A percentile compares a stretch with the other conserved stretches of the same genome.
phyloP scores from a whole-genome alignment of 768 basidiomycete genomes.

The Hydnomerulius pinastri region DNA sequence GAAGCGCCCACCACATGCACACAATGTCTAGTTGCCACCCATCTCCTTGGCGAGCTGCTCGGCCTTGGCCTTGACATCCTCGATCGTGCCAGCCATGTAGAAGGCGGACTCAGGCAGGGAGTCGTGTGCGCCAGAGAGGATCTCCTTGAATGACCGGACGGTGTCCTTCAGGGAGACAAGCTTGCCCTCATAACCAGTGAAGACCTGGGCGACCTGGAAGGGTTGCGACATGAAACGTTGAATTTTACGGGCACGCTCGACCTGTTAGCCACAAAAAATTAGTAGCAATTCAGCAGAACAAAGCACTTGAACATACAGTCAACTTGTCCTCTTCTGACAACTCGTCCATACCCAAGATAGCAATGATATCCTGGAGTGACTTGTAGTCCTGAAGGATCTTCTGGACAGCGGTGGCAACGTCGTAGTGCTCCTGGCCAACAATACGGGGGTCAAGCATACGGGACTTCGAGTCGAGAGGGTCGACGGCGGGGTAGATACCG shows the following conservation, averaged over 20 bases:
- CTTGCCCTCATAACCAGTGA: slow-evolving; percentile 98
- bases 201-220: slow-evolving; percentile 99
- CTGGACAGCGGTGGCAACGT: slow-evolving; percentile 94
- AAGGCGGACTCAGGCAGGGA: slow-evolving; percentile 92
- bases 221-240: slow-evolving; percentile 99
- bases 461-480: slow-evolving; percentile 98
- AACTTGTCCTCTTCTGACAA: slow-evolving; percentile 99
- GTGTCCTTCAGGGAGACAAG: slow-evolving; percentile 97
- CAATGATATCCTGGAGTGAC: slow-evolving; percentile 98
- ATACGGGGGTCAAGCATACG: slow-evolving; percentile 99
- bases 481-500: slow-evolving; percentile 99
- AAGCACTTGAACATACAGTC: slow-evolving; percentile 41
- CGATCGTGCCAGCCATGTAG: slow-evolving; percentile 98
- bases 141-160: slow-evolving; percentile 96
- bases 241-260: slow-evolving; percentile 98
- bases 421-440: slow-evolving; percentile 92
- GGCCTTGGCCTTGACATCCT: slow-evolving; percentile 96
- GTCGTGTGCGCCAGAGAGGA: slow-evolving; percentile 89
- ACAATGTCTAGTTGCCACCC: slow-evolving; percentile 42
- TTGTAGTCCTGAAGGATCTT: slow-evolving; percentile 98
- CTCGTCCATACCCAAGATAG: slow-evolving; percentile 99
- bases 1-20: slow-evolving; percentile 16
- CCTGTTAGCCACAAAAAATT: slow-evolving; percentile 50
- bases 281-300: slow-evolving; percentile 5
- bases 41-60: slow-evolving; percentile 97